Evolutionary conservation across 768 basidiomycete species (phyloP).

Genomic region (Mycena indigotica): DNA sequence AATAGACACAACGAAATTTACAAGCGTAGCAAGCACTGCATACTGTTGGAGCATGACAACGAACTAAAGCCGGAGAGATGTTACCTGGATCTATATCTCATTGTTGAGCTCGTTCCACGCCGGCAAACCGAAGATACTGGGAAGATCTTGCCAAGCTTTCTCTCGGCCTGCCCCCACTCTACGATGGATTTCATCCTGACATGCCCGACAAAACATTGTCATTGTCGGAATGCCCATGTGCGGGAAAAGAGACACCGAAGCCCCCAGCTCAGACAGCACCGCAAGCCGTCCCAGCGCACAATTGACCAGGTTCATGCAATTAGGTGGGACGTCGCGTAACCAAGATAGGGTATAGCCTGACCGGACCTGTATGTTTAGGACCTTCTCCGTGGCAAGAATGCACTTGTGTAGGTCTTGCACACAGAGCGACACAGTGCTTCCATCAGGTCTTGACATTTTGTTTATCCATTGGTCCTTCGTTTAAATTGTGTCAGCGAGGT

Average conservation of each 20-base stretch:
- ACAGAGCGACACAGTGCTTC: neutral
- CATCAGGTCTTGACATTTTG: neutral
- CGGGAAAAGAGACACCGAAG: neutral
- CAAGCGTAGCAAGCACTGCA: too few species aligned
- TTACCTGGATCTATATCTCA: too few species aligned
- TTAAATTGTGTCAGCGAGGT: neutral
- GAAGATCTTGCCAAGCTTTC: conserved; percentile 8
- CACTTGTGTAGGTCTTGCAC: neutral
- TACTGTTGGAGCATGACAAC: too few species aligned
- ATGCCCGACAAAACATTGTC: neutral
- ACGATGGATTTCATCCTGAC: neutral
- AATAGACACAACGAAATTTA: too few species aligned
- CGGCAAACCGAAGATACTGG: neutral
- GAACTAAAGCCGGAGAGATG: too few species aligned
- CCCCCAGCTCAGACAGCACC: neutral
- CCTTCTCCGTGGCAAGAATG: neutral
- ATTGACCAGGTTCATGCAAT: neutral
- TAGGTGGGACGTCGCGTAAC: neutral
- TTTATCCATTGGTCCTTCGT: neutral
- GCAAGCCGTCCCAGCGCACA: neutral
- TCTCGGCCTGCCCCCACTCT: neutral
- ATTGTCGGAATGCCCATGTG: neutral
- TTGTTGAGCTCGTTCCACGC: conserved; percentile 9
- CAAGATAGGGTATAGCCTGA: neutral
- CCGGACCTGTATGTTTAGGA: neutral